Conservation (phyloP, 2,329 filamentous ascomycete species). For the Phialophora chinensis region DNA sequence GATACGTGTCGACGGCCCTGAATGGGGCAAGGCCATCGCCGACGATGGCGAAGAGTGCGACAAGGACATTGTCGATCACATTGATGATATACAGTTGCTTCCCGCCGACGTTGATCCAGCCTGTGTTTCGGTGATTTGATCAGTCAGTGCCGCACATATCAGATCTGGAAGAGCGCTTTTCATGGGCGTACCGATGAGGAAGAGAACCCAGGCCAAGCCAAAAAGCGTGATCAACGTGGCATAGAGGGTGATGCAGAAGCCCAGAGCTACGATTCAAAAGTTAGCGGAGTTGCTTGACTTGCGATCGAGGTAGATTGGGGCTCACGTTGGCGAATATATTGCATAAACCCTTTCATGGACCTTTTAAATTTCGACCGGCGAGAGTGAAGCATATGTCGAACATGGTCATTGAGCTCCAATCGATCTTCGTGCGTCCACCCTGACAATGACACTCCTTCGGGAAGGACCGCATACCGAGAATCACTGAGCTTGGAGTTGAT, state of each 20-base stretch:
- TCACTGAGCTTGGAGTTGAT: constrained; percentile 18
- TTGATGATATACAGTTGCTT: constrained; percentile 18
- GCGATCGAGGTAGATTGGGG: background rate
- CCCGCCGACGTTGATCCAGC: constrained; percentile 18
- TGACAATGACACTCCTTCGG: constrained; percentile 15
- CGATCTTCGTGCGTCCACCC: constrained; percentile 19
- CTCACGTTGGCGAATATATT: constrained; percentile 21
- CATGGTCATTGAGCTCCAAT: constrained; percentile 18
- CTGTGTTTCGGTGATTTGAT: constrained; percentile 1
- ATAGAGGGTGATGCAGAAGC: constrained; percentile 20
- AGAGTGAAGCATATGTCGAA: constrained; percentile 21
- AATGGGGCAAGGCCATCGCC: constrained; percentile 17
- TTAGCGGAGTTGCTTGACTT: background rate
- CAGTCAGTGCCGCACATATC: background rate
- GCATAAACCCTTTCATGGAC: constrained; percentile 17
- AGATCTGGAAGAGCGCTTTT: background rate
- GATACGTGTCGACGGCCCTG: constrained; percentile 17
- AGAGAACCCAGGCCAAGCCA: constrained; percentile 20
- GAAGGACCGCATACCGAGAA: constrained; percentile 19
- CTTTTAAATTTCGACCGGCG: constrained; percentile 19
- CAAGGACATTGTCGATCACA: constrained; percentile 19
- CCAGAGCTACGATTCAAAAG: constrained; percentile 8
- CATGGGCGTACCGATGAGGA: constrained; percentile 13
- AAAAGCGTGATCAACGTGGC: constrained; percentile 16
- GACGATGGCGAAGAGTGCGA: constrained; percentile 20